Conservation (phyloP, 331 rosid genomes). For the Quercus phellos region DNA sequence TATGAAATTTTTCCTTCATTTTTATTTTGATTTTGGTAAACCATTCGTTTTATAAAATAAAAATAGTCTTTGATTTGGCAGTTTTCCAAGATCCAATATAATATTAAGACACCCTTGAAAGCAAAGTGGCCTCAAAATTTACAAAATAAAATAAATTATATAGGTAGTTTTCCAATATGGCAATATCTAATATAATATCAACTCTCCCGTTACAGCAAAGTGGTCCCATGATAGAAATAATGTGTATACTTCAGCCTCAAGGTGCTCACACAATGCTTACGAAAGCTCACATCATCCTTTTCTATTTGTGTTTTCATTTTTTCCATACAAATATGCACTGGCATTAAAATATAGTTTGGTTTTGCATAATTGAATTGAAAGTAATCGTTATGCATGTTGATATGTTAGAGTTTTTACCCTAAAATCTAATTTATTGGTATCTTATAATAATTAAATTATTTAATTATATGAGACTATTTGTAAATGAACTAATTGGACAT, state of each 20-base stretch:
- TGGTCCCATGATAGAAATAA: neutral
- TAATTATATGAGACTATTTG: too few relatives aligned
- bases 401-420: too few relatives aligned
- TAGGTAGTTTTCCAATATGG: too few relatives aligned
- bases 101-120: neutral
- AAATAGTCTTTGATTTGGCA: neutral
- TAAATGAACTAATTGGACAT: too few relatives aligned
- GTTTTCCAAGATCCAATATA: neutral
- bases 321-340: too few relatives aligned
- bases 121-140: neutral
- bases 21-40: neutral
- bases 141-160: neutral
- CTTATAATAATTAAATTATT: too few relatives aligned
- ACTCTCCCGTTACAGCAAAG: neutral
- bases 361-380: too few relatives aligned
- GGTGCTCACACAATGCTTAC: neutral
- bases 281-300: neutral
- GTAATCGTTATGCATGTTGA: too few relatives aligned
- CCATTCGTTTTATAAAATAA: neutral
- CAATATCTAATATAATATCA: neutral
- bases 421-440: too few relatives aligned
- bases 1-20: neutral
- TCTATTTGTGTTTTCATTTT: neutral
- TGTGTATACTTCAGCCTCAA: neutral
- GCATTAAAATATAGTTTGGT: too few relatives aligned